These are phyloP conservation scores for Suhomyces panamericanus DNA, from an alignment of 1,139 yeast genomes.

Conservation along the genomic window DNA sequence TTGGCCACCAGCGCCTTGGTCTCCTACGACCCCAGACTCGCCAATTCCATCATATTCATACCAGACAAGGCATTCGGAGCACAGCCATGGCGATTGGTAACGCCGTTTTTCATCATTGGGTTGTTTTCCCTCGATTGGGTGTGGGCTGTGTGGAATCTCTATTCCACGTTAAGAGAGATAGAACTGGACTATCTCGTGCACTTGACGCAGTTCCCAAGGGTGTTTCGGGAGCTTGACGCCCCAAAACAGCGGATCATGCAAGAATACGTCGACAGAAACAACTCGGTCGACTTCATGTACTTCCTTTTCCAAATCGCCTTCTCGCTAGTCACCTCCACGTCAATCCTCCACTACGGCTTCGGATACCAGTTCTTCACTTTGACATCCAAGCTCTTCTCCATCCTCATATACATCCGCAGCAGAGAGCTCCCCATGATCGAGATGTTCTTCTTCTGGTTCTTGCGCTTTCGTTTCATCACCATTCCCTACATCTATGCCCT, in stretches of 20 bases:
- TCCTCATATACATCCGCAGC: slow-evolving; percentile 34
- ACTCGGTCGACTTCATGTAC: slow-evolving; percentile 34
- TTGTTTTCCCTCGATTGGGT: slow-evolving; percentile 26
- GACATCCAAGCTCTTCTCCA: slow-evolving; percentile 29
- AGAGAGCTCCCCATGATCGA: slow-evolving; percentile 27
- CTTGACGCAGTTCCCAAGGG: slow-evolving; percentile 22
- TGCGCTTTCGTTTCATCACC: slow-evolving; percentile 26
- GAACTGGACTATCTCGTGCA: slow-evolving; percentile 21
- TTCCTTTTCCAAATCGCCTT: slow-evolving; percentile 27
- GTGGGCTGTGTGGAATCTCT: slow-evolving; percentile 20
- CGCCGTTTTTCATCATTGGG: slow-evolving; percentile 37
- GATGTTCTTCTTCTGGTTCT: slow-evolving; percentile 29
- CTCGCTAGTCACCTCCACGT: slow-evolving; percentile 22
- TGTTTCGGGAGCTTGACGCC: slow-evolving; percentile 15
- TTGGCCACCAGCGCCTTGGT: slow-evolving; percentile 19
- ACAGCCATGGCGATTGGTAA: slow-evolving; percentile 42
- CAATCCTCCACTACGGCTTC: slow-evolving; percentile 20
- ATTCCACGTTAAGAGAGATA: slow-evolving; percentile 19
- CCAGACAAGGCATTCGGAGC: slow-evolving; percentile 27
- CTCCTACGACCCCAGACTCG: background rate
- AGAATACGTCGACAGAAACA: slow-evolving; percentile 20
- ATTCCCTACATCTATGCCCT: slow-evolving; percentile 29
- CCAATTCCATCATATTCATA: slow-evolving; percentile 14
- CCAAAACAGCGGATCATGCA: slow-evolving; percentile 19
- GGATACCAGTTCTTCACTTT: slow-evolving; percentile 15